These are phyloP conservation scores for Sclerotinia trifoliorum DNA, from an alignment of 2,329 filamentous ascomycete genomes.

Conservation along the genomic window DNA sequence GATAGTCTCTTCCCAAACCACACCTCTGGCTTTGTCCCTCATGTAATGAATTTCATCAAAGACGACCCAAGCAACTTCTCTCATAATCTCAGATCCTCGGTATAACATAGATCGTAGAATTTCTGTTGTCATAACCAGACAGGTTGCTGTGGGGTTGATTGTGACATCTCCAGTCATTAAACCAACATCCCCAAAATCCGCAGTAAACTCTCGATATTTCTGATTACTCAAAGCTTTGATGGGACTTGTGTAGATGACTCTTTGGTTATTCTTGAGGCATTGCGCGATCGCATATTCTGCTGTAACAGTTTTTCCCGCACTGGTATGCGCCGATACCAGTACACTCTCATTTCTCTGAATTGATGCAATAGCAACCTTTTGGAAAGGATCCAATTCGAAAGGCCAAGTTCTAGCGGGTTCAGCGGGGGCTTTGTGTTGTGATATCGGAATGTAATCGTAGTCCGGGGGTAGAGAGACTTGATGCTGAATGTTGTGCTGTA, in stretches of 20 bases:
- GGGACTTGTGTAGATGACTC: slow-evolving; percentile 98
- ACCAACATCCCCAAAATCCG: slow-evolving; percentile 93
- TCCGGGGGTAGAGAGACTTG: slow-evolving; percentile 93
- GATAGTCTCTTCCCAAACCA: slow-evolving; percentile 99
- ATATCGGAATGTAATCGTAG: slow-evolving; percentile 93
- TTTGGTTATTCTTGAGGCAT: slow-evolving; percentile 93
- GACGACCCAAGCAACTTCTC: slow-evolving; percentile 96
- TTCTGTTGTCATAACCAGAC: slow-evolving; percentile 98
- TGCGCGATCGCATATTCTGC: slow-evolving; percentile 98
- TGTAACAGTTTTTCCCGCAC: slow-evolving; percentile 96
- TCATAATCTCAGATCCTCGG: slow-evolving; percentile 97
- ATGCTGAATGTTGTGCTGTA: slow-evolving; percentile 98
- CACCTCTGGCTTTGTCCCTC: slow-evolving; percentile 89
- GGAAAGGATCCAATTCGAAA: slow-evolving; percentile 96
- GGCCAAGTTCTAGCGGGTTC: slow-evolving; percentile 80
- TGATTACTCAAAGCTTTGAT: slow-evolving; percentile 99
- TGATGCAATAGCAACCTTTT: slow-evolving; percentile 88
- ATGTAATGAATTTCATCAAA: slow-evolving; percentile 99
- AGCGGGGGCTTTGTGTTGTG: slow-evolving; percentile 85
- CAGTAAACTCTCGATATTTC: slow-evolving; percentile 95
- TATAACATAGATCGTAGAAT: slow-evolving; percentile 99
- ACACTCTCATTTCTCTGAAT: slow-evolving; percentile 97
- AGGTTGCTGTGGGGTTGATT: slow-evolving; percentile 97
- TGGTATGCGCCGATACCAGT: slow-evolving; percentile 93
- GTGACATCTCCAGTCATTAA: slow-evolving; percentile 99